Conservation (phyloP, 192 early-diverging fungal genomes). For the Glomus cerebriforme region DNA sequence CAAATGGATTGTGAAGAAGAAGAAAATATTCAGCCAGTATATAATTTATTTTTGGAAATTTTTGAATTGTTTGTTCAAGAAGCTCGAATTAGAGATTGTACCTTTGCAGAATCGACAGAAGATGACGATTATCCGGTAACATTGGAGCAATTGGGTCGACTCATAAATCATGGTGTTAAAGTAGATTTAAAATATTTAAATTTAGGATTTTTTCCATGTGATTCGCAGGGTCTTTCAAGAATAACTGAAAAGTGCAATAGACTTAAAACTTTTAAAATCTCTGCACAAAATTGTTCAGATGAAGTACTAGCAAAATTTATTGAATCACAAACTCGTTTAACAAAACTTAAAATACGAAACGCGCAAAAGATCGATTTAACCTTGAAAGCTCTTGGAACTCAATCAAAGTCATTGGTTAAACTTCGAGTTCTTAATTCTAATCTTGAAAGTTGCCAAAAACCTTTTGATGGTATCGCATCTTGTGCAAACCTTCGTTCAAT, state of each 20-base stretch:
- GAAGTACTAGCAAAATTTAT: constrained; percentile 14
- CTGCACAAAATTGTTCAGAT: background rate
- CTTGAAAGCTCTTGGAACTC: background rate
- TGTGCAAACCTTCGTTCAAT: constrained; percentile 22
- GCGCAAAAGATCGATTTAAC: background rate
- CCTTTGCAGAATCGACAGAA: constrained; percentile 12
- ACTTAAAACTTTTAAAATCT: constrained; percentile 30
- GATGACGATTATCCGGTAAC: background rate
- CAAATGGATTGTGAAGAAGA: background rate
- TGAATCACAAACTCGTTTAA: background rate
- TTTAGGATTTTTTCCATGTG: constrained; percentile 26
- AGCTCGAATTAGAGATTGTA: constrained; percentile 17
- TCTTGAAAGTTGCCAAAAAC: constrained; percentile 1
- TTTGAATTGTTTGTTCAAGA: constrained; percentile 7
- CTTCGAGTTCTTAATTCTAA: constrained; percentile 25
- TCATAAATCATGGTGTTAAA: background rate
- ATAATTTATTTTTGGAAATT: background rate
- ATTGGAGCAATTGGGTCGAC: background rate
- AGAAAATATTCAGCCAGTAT: background rate
- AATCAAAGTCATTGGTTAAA: constrained; percentile 4
- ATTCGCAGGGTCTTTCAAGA: background rate
- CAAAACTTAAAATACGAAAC: constrained; percentile 29
- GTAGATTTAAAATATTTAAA: constrained; percentile 28
- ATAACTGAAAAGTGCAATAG: background rate
- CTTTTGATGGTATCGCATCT: constrained; percentile 3